Conservation (phyloP, 495 filamentous ascomycete species). For the Pseudomonodictys pantanalensis region DNA sequence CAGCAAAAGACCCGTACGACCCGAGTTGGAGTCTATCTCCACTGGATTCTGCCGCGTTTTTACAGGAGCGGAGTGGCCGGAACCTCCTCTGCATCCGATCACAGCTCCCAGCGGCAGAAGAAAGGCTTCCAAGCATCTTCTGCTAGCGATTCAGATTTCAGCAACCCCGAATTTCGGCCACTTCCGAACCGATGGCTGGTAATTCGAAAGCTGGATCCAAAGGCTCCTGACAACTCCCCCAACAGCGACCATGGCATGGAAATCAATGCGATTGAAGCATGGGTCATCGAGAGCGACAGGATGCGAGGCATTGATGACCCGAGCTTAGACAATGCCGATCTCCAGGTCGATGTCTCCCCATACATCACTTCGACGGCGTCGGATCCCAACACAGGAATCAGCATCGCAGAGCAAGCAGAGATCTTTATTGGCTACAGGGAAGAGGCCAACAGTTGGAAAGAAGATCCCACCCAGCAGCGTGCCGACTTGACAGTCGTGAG, state of each 20-base stretch:
- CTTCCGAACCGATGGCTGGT: conserved; percentile 15
- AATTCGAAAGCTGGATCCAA: background rate
- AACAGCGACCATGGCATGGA: conserved; percentile 12
- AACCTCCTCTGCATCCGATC: background rate
- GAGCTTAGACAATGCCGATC: conserved; percentile 37
- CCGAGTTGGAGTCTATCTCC: conserved; percentile 51
- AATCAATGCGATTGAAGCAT: conserved; percentile 39
- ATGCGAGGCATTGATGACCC: conserved; percentile 40
- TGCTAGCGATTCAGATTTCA: too few relatives aligned
- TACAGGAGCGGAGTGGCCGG: conserved; percentile 40
- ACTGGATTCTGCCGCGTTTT: conserved; percentile 51
- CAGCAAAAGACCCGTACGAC: background rate
- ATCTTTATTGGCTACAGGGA: conserved; percentile 49
- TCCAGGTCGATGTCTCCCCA: conserved; percentile 52
- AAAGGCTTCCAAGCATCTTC: too few relatives aligned
- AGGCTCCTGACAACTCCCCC: background rate
- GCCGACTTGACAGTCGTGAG: conserved; percentile 41
- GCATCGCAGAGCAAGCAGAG: conserved; percentile 48
- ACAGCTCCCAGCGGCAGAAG: background rate
- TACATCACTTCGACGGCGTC: conserved; percentile 38
- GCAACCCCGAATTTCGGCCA: background rate
- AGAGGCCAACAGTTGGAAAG: background rate
- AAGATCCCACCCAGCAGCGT: background rate
- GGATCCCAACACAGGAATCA: background rate
- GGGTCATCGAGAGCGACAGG: conserved; percentile 53